Evolutionary conservation across 495 filamentous ascomycete species (phyloP).

Genomic region (Talaromyces liani): DNA sequence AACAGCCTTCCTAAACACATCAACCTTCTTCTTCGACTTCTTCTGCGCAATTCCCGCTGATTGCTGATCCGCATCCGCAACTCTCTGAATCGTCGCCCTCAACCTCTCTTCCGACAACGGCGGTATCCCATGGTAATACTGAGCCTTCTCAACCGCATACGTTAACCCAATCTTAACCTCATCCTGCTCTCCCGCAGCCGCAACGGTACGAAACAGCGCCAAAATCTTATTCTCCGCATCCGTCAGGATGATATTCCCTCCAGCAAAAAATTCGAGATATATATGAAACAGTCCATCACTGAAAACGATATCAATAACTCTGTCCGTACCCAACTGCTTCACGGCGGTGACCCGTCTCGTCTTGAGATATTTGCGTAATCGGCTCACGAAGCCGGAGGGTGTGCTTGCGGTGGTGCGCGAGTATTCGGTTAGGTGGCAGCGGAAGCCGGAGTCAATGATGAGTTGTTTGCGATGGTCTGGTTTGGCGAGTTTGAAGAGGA

Average conservation of each 20-base stretch:
- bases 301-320: constrained; percentile 87
- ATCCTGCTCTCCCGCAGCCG: constrained; percentile 61
- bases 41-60: constrained; percentile 45
- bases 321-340: constrained; percentile 83
- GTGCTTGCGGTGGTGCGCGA: constrained; percentile 73
- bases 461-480: constrained; percentile 80
- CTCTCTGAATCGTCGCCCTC: constrained; percentile 58
- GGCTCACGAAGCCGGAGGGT: constrained; percentile 75
- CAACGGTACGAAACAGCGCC: constrained; percentile 71
- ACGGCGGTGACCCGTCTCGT: constrained; percentile 77
- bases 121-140: constrained; percentile 71
- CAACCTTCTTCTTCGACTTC: constrained; percentile 72
- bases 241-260: constrained; percentile 90
- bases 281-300: constrained; percentile 83
- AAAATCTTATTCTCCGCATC: constrained; percentile 73
- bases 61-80: constrained; percentile 45
- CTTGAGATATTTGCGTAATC: constrained; percentile 79
- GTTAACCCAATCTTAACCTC: constrained; percentile 64
- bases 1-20: constrained; percentile 69
- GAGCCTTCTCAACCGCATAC: constrained; percentile 75
- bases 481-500: constrained; percentile 87
- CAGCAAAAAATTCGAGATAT: constrained; percentile 92
- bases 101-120: constrained; percentile 65
- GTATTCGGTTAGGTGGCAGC: constrained; percentile 88
- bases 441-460: constrained; percentile 90